Evolutionary conservation across 176 grass and related monocot genomes (phyloP), one percentile per base, ranked within the genome.

Genomic region (Phoenix dactylifera): DNA sequence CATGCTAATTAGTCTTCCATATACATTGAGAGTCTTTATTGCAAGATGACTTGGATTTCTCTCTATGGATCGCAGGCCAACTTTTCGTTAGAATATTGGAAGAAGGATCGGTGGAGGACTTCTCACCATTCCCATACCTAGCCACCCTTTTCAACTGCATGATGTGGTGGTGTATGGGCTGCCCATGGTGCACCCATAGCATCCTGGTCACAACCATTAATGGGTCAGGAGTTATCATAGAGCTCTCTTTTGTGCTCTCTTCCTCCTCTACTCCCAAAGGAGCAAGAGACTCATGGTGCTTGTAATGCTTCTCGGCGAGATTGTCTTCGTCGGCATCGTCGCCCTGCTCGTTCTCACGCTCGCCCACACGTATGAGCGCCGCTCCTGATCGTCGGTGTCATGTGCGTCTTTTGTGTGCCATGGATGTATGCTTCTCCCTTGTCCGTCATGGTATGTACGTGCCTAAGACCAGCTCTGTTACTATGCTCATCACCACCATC

Each of bases 101-200:
- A 98, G 72, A 92, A 83, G 66, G 77, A 7, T 68, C 88, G 39
- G 93, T 98, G 66, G 84, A 98, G 72, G 82, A 89, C 72, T 98
- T 89, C 88, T 92, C 93, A 28, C 39, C 88, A 50, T 68, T 89
- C 32, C 93, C 93, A 22, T 98, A 98, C 79, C 59, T 93, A 4
- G 87, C 86, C 16, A 98, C 93, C 29, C 81, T 98, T 5, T 84
- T 98, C 12, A 98, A 98, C 76, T 98, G 93, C 93, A 85, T 98
- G 93, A 85, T 98, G 84, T 98, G 93, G 93, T 98, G 69, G 67
- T 89, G 23, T 98, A 98, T 58, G 93, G 93, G 0, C 76, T 98
- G 1, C 93, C 93, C 0, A 15, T 60, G 24, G 93, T 98, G 30
- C 93, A 98, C 85, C 10, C 72, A 98, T 70, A 98, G 93, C 74